Conservation (phyloP, 2,329 filamentous ascomycete genomes). For the Colletotrichum sansevieriae region DNA sequence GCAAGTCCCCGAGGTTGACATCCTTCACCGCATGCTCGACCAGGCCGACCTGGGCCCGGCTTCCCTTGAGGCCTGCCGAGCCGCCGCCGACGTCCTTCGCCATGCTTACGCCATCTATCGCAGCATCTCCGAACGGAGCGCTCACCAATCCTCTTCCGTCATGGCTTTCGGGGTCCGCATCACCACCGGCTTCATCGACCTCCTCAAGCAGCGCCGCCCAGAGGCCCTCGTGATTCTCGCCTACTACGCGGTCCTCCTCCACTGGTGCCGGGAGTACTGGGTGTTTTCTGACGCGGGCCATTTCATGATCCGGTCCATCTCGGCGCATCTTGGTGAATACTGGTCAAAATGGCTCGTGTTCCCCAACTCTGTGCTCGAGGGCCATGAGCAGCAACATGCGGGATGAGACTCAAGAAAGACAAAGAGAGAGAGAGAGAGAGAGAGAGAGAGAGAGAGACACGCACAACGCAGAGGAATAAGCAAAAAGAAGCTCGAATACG, state of each 20-base stretch:
- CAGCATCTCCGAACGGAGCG: constrained; percentile 44
- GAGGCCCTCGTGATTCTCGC: constrained; percentile 62
- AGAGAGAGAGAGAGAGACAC: neutral
- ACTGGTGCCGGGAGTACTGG: constrained; percentile 56
- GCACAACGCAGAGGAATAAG: neutral
- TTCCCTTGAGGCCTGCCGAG: constrained; percentile 48
- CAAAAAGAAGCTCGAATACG: neutral
- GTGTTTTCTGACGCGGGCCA: constrained; percentile 49
- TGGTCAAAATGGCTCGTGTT: constrained; percentile 50
- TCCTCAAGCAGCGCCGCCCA: constrained; percentile 52
- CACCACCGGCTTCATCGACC: constrained; percentile 51
- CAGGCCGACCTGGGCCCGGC: constrained; percentile 44
- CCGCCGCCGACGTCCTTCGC: constrained; percentile 48
- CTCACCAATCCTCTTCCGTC: constrained; percentile 49
- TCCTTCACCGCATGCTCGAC: constrained; percentile 29
- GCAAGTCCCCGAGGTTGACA: constrained; percentile 50
- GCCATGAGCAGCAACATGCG: constrained; percentile 40
- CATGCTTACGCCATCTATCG: constrained; percentile 52
- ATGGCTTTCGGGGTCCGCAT: constrained; percentile 50
- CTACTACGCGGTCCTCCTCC: constrained; percentile 63
- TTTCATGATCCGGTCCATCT: constrained; percentile 47
- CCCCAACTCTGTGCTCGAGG: constrained; percentile 42
- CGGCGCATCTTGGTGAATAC: constrained; percentile 47
- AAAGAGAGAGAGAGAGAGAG: neutral
- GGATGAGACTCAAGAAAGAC: neutral